Base-by-base conservation (phyloP, 306 rosid genomes). In the Cicer chorassanicum region DNA sequence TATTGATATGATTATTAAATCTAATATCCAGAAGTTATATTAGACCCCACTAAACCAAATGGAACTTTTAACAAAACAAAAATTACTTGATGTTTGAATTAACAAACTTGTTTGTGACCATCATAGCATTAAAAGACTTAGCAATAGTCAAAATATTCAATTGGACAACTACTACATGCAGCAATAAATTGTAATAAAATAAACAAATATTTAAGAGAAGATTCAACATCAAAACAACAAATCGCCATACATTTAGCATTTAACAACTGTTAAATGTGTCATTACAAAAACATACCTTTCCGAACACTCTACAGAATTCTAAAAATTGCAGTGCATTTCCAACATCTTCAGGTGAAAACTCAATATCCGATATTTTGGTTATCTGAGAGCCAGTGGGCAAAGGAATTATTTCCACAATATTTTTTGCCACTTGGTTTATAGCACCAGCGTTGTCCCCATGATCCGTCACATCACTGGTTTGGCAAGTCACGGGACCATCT, bases 251-350 rank as follows among this genome's bases (percentile, higher is more conserved):
- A 49, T 5, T 18, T 18, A 49, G 13, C 6, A 48, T 5, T 18
- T 18, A 50, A n/a, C 55, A 50, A 50, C 1, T 0, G 19, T 50
- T 50, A 50, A 50, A 7, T 13, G 19, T 13, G 53, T 46, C 1
- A 5, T 5, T 9, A 59, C 13, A 64, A 40, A 43, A 21, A 11
- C 61, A 70, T 89, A 90, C 97, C 95, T 90, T 88, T 45, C 92
- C 90, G 69, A 94, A 94, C 11, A 82, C 80, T 48, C 82, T 78
- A 74, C 89, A 91, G 65, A 94, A 94, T 70, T 91, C 96, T 46
- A 94, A 53, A 72, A 94, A 84, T 62, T 94, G 98, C 76, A 94
- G 51, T n/a, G 87, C 97, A 38, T 78, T 75, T 7, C 94, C 98
- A 83, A 86, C 81, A 76, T 86, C 89, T 73, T 85, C 89, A 8